Evolutionary conservation across 306 rosid species (phyloP), one percentile per base, ranked within the genome.

Genomic region (Begonia fuchsioides): DNA sequence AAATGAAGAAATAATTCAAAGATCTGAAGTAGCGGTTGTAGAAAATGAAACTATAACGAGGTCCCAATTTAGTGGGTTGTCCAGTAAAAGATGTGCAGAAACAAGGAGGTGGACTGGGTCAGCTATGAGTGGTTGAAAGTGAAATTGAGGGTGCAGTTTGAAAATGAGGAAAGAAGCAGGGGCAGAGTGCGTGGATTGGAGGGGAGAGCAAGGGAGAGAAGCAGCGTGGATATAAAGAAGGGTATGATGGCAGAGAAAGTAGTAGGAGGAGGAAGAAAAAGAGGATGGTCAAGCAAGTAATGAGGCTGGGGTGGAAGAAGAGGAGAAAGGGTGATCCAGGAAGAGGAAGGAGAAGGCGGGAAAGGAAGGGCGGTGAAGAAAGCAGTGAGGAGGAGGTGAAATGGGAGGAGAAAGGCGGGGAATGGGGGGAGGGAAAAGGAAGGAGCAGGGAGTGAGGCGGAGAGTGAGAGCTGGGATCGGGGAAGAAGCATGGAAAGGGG

Each of bases 21-120:
- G 60, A 64, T 58, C 14, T 45, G 71, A 68, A 73, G 44, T 51
- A 49, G 47, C 60, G 72, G 72, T 82, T 62, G 19, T 63, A 61
- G 62, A 54, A 51, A 68, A 61, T 56, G 63, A 47, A 69, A 81
- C 86, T 74, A 78, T 66, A 65, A 47, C 54, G 71, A 65, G 84
- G 72, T 59, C 93, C 82, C 80, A 76, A 67, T 39, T 39, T 47
- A 61, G 32, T 68, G 66, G 51, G 74, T 56, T 65, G 66, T 72
- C 78, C 38, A 49, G 72, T 56, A 50, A 81, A 51, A 86, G 90
- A 65, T 68, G 43, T 52, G 49, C 63, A 54, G 61, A 69, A 71
- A 72, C 68, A 62, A 56, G 66, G 70, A 57, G 51, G 49, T 50
- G 44, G 76, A 60, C 55, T 58, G 53, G 59, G 76, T 56, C 54